Evolutionary conservation across 2,329 filamentous ascomycete species (phyloP).

Genomic region (Aaosphaeria arxii): DNA sequence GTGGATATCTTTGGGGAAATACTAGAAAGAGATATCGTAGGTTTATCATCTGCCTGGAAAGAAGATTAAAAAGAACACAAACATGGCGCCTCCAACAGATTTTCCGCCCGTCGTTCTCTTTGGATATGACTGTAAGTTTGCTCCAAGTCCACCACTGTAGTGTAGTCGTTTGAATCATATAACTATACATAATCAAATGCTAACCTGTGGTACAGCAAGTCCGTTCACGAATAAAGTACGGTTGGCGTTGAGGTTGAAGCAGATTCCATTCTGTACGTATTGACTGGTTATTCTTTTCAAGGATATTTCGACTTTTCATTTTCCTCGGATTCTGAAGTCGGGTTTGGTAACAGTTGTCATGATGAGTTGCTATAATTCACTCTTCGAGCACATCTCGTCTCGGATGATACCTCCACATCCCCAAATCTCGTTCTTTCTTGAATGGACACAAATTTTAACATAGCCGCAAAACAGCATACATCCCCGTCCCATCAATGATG

Average conservation of each 20-base stretch:
- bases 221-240: conserved; percentile 38
- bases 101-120: conserved; percentile 17
- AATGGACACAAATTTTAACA: too few relatives aligned
- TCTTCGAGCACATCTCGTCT: too few relatives aligned
- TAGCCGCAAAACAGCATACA: conserved; percentile 19
- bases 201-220: conserved; percentile 15
- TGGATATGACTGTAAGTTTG: conserved; percentile 23
- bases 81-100: conserved; percentile 4
- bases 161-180: too few relatives aligned
- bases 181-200: neutral
- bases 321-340: neutral
- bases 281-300: neutral
- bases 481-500: conserved; percentile 40
- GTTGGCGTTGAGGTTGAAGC: conserved; percentile 35
- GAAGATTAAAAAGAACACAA: neutral
- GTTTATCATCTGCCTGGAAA: too few relatives aligned
- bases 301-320: neutral
- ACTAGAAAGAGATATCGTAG: too few relatives aligned
- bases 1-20: too few relatives aligned
- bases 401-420: too few relatives aligned
- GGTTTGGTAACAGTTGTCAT: neutral
- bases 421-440: too few relatives aligned
- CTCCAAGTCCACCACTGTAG: too few relatives aligned
- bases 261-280: conserved; percentile 34
- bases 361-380: neutral